Evolutionary conservation across 2,329 filamentous ascomycete species (phyloP).

Genomic region (Beauveria australis): DNA sequence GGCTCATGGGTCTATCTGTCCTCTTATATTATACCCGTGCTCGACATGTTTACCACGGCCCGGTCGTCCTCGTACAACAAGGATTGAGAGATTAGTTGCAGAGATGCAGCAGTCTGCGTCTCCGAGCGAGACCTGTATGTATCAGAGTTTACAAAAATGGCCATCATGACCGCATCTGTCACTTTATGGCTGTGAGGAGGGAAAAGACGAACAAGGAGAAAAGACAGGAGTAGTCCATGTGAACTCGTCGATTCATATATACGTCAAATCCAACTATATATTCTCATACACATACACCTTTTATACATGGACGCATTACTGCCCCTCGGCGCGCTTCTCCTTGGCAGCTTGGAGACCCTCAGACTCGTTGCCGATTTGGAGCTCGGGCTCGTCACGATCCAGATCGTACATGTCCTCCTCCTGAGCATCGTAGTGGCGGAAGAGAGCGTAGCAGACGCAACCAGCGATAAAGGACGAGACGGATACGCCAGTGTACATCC

Average conservation of each 20-base stretch:
- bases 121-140: no score
- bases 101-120: no score
- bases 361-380: slow-evolving; percentile 11
- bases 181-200: no score
- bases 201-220: not conserved
- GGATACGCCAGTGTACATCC: slow-evolving; percentile 57
- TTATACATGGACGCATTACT: not conserved
- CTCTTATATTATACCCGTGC: not conserved
- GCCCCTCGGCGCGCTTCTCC: not conserved
- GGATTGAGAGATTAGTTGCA: not conserved
- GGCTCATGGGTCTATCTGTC: slow-evolving; percentile 3
- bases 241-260: slow-evolving; percentile 5
- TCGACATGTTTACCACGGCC: slow-evolving; percentile 1
- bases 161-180: no score
- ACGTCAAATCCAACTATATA: not conserved
- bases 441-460: slow-evolving; percentile 41
- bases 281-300: not conserved
- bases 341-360: not conserved
- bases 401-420: slow-evolving; percentile 32
- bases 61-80: not conserved
- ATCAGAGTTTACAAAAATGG: no score
- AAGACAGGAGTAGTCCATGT: not conserved
- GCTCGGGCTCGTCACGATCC: slow-evolving; percentile 25
- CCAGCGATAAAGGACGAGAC: slow-evolving; percentile 39
- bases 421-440: slow-evolving; percentile 29